phyloP scores from a whole-genome alignment of 2,329 filamentous ascomycete species.

The Cercospora sp. region DNA sequence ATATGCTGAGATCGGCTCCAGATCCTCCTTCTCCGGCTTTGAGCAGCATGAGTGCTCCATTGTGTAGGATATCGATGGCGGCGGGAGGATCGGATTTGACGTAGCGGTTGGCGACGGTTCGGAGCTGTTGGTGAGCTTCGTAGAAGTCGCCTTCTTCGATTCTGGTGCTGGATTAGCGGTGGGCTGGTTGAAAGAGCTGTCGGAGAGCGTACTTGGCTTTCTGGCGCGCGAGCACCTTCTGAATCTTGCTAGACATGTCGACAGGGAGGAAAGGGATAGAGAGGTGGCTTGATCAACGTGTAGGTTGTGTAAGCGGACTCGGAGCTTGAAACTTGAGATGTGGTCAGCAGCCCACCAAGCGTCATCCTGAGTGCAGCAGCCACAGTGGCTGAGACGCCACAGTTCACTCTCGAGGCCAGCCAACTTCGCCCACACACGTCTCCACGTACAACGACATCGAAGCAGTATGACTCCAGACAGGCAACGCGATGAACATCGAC shows the following conservation, averaged over 20 bases:
- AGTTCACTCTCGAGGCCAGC: background rate
- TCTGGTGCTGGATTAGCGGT: constrained; percentile 46
- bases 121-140: constrained; percentile 97
- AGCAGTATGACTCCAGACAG: no score
- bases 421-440: no score
- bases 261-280: background rate
- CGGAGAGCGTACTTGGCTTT: constrained; percentile 65
- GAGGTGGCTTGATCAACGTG: background rate
- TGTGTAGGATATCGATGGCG: constrained; percentile 82
- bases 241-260: constrained; percentile 55
- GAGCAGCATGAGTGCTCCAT: constrained; percentile 80
- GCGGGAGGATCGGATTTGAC: constrained; percentile 85
- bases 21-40: constrained; percentile 92
- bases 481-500: no score
- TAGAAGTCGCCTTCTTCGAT: constrained; percentile 92
- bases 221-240: constrained; percentile 72
- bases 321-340: constrained; percentile 1
- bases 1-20: constrained; percentile 83
- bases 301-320: background rate
- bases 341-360: constrained; percentile 2
- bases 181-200: background rate
- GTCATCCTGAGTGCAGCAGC: background rate
- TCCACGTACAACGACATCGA: no score
- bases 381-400: background rate
- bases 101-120: constrained; percentile 91